A percentile compares a stretch with the other conserved stretches of the same genome.
These are phyloP conservation scores for Myriosclerotinia scirpicola DNA, from an alignment of 2,329 filamentous ascomycete species.

Conservation along the genomic window DNA sequence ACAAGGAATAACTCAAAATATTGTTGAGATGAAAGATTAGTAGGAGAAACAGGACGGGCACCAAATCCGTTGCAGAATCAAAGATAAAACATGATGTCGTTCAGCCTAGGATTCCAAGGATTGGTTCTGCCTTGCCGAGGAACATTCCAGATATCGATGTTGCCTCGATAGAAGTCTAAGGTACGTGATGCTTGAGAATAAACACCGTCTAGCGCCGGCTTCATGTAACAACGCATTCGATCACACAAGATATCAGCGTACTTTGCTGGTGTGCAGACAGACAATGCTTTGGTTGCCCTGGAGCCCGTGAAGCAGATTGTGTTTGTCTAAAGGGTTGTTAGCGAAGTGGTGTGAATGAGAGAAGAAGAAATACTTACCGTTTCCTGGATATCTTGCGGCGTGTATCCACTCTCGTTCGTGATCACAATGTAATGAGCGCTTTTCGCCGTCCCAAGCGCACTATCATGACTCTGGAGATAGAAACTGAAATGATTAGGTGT, in stretches of 20 bases:
- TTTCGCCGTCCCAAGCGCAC: not conserved
- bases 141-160: not conserved
- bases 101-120: not conserved
- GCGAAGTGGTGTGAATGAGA: too few species aligned
- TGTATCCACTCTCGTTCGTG: constrained; percentile 61
- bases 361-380: constrained; percentile 44
- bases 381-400: not conserved
- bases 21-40: not conserved
- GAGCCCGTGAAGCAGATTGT: constrained; percentile 78
- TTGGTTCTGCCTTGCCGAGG: not conserved
- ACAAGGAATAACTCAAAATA: too few species aligned
- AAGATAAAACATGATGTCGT: constrained; percentile 14
- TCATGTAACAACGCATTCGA: constrained; percentile 69
- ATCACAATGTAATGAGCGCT: constrained; percentile 48
- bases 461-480: constrained; percentile 16
- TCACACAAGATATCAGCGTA: constrained; percentile 85
- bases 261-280: constrained; percentile 81
- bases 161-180: not conserved
- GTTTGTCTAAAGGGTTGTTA: constrained; percentile 59
- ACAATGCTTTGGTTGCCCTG: constrained; percentile 80
- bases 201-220: constrained; percentile 9
- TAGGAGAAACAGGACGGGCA: too few species aligned
- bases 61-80: not conserved
- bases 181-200: not conserved
- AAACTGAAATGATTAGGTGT: constrained; percentile 7